Conservation (phyloP, 106 monocot genomes). For the Acanthochlamys bracteata region DNA sequence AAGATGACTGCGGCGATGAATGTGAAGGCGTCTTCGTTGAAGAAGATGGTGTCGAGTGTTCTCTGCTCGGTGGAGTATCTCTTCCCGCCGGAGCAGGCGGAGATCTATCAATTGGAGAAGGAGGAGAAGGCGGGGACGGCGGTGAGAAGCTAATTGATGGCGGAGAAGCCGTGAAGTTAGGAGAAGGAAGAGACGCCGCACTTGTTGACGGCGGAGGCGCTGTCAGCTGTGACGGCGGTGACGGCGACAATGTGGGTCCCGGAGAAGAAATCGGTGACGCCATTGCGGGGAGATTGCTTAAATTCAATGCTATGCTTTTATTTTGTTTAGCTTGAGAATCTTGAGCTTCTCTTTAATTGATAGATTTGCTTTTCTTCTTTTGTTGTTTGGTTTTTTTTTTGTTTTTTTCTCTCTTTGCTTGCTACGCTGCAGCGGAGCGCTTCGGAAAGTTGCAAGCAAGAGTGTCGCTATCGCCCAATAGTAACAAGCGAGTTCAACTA, state of each 20-base stretch:
- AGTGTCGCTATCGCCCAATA: too few species aligned
- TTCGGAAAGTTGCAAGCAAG: too few species aligned
- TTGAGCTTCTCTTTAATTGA: too few species aligned
- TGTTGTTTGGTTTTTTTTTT: too few species aligned
- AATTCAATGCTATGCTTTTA: background rate
- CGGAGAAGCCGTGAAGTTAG: background rate
- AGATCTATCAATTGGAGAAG: background rate
- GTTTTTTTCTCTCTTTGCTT: too few species aligned
- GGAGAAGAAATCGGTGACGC: background rate
- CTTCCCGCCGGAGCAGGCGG: background rate
- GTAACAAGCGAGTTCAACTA: too few species aligned
- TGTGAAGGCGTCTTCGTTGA: background rate
- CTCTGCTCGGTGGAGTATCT: background rate
- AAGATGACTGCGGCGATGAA: background rate
- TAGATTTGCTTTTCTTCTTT: too few species aligned
- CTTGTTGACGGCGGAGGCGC: background rate
- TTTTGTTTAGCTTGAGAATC: too few species aligned
- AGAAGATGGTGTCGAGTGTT: background rate
- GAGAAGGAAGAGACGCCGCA: background rate
- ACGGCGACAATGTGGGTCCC: background rate
- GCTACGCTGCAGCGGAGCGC: too few species aligned
- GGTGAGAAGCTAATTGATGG: background rate
- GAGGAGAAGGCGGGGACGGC: background rate
- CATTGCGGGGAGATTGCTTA: slow-evolving; percentile 1
- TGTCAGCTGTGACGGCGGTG: background rate